These are phyloP conservation scores for Petunia hybrid DNA, from an alignment of 305 asterid genomes.

Conservation along the genomic window DNA sequence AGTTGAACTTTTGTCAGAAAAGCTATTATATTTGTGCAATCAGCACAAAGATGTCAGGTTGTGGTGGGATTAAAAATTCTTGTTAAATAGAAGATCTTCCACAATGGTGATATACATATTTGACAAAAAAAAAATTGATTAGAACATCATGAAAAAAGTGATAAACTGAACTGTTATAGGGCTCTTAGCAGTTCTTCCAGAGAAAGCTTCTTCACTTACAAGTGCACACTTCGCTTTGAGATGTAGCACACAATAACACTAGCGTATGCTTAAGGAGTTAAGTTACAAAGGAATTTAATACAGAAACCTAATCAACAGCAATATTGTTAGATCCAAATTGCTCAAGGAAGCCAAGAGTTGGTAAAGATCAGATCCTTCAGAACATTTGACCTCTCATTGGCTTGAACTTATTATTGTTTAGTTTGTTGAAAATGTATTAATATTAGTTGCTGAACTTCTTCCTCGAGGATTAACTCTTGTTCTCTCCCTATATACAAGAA, in stretches of 20 bases:
- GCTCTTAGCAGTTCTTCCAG: conserved; percentile 30
- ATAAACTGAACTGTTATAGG: not conserved
- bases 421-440: too few species aligned
- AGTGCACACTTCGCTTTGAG: conserved; percentile 38
- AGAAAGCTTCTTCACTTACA: conserved; percentile 38
- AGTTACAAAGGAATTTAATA: conserved; percentile 38
- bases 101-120: not conserved
- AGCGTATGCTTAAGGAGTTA: conserved; percentile 45
- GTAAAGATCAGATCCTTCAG: not conserved
- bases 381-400: too few species aligned
- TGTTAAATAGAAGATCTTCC: not conserved
- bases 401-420: too few species aligned
- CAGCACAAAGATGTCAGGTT: conserved; percentile 1
- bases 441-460: too few species aligned
- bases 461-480: too few species aligned
- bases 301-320: conserved; percentile 37
- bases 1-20: not conserved
- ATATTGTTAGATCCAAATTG: conserved; percentile 50
- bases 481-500: too few species aligned
- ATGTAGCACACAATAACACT: conserved; percentile 42
- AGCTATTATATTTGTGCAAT: not conserved
- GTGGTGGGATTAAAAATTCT: not conserved
- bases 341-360: conserved; percentile 68
- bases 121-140: not conserved
- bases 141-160: not conserved